phyloP scores from a whole-genome alignment of 2,329 filamentous ascomycete species.

The Pezicula carpinea region DNA sequence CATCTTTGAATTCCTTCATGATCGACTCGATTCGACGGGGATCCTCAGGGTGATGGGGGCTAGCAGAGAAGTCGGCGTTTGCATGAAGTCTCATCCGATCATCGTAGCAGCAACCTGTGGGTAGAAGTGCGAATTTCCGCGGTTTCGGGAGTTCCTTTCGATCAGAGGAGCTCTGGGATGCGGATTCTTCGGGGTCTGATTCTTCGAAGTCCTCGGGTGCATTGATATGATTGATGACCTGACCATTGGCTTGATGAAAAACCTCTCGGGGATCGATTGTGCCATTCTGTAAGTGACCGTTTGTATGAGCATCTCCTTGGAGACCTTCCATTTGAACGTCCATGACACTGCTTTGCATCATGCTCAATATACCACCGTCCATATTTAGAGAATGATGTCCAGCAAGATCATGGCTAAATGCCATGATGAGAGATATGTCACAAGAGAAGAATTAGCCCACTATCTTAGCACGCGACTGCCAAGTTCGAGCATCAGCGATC shows the following conservation, averaged over 20 bases:
- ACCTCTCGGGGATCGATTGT: not conserved
- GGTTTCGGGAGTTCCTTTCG: constrained; percentile 11
- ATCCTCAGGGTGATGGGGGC: constrained; percentile 89
- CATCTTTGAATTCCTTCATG: constrained; percentile 80
- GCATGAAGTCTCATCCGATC: constrained; percentile 93
- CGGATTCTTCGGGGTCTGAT: not conserved
- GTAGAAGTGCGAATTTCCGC: constrained; percentile 33
- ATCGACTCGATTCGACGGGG: constrained; percentile 89
- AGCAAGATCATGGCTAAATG: not conserved
- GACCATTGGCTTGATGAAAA: not conserved
- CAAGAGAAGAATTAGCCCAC: no score
- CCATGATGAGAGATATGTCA: not conserved
- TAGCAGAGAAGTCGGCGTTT: constrained; percentile 69
- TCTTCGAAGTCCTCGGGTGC: not conserved
- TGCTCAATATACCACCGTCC: not conserved
- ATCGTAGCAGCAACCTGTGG: constrained; percentile 84
- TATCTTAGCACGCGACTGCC: no score
- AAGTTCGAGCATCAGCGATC: constrained; percentile 5
- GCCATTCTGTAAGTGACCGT: not conserved
- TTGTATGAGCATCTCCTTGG: not conserved
- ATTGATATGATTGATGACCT: no score
- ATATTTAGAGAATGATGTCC: not conserved
- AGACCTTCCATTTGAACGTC: not conserved
- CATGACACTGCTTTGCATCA: not conserved
- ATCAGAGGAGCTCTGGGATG: not conserved